Evolutionary conservation across 345 rosid genomes (phyloP), one percentile per base, ranked within the genome.

Genomic region (Psidium guajava): DNA sequence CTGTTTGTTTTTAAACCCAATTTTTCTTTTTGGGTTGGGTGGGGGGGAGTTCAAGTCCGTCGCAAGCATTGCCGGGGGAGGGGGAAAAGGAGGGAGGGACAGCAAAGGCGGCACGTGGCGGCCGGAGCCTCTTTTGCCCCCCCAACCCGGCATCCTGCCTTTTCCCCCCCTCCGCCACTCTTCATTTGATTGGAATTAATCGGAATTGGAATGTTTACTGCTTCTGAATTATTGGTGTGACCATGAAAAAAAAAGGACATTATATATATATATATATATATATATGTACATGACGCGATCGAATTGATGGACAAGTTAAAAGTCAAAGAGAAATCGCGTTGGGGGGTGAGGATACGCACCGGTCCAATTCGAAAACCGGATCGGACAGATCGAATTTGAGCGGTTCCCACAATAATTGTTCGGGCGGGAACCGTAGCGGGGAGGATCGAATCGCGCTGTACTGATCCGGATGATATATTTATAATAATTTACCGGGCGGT

Each of bases 401-500:
- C 8, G 77, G 3, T 36, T 69, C 11, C 18, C 1, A 2, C 18
- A 4, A 5, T 8, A 69, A 32, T 69, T 0, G 3, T n/a, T n/a
- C n/a, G n/a, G n/a, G n/a, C n/a, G n/a, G n/a, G n/a, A n/a, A n/a
- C n/a, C n/a, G n/a, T n/a, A n/a, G n/a, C n/a, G n/a, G n/a, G n/a
- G n/a, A n/a, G n/a, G n/a, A n/a, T n/a, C n/a, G n/a, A n/a, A n/a
- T n/a, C n/a, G n/a, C n/a, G n/a, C 0, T 3, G 20, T 1, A 15
- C 0, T 64, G 6, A 61, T 1, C 8, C 3, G 0, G 2, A 8
- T 21, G 4, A 54, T 21, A 54, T 21, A 5, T 16, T 16, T 53
- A 0, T 56, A 4, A 54, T 7, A 20, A 54, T 15, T 53, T 1
- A 16, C 3, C 4, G n/a, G 8, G 58, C 11, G 9, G 22, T 22